phyloP scores from a whole-genome alignment of 2,329 filamentous ascomycete species.

The Blumeriella jaapii region DNA sequence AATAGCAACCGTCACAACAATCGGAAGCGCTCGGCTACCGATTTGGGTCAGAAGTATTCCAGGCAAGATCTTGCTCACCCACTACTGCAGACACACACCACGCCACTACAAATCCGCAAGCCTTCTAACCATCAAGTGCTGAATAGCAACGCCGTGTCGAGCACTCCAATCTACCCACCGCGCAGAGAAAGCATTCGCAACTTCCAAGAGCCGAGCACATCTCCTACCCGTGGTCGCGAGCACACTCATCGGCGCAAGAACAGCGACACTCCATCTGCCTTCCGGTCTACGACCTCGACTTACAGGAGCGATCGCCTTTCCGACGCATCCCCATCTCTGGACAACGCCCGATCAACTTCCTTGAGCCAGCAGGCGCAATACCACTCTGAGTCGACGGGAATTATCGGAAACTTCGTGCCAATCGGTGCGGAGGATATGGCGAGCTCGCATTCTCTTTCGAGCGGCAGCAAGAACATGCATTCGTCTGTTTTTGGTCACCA shows the following conservation, averaged over 20 bases:
- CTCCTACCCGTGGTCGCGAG: not conserved
- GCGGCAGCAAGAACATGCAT: not conserved
- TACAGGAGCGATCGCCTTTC: constrained; percentile 1
- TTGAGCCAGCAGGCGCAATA: constrained; percentile 8
- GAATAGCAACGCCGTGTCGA: constrained; percentile 4
- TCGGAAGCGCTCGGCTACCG: not conserved
- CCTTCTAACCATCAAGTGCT: constrained; percentile 7
- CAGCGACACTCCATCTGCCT: constrained; percentile 6
- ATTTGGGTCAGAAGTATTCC: not conserved
- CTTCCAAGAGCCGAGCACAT: not conserved
- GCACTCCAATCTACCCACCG: constrained; percentile 7
- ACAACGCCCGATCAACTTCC: constrained; percentile 6
- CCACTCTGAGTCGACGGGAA: constrained; percentile 11
- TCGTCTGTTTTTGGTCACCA: constrained; percentile 4
- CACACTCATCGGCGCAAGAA: constrained; percentile 3
- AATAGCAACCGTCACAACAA: constrained; percentile 3
- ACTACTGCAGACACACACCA: constrained; percentile 1
- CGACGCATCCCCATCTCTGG: constrained; percentile 1
- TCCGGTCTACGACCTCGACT: constrained; percentile 4
- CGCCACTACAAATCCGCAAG: constrained; percentile 17
- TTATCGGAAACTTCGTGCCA: constrained; percentile 22
- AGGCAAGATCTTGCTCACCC: not conserved
- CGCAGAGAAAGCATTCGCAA: constrained; percentile 9
- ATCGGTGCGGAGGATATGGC: constrained; percentile 8
- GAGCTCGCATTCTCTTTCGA: not conserved